Evolutionary conservation across 2,329 filamentous ascomycete genomes (phyloP), one percentile per base, ranked within the genome.

Genomic region (Cercospora beticola): DNA sequence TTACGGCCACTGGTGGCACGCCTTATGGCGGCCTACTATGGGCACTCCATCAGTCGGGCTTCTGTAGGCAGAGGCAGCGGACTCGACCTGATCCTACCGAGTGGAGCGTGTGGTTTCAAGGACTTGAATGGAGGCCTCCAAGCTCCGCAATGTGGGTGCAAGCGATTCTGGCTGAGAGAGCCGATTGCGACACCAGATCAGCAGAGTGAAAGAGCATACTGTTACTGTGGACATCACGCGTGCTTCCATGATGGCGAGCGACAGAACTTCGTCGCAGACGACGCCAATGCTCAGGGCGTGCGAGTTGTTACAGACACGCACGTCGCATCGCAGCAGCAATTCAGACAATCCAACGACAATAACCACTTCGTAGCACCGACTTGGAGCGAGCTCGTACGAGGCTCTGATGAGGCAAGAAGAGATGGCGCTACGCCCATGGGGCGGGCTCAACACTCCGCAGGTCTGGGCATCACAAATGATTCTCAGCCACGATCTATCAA

Each of bases 141-240:
- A 69, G 81, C 81, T 14, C 80, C 81, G 36, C 77, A 72, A 31
- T 87, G 86, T 77, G 85, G 85, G 56, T 87, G 86, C 76, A 79
- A 80, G 67, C 81, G 84, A 63, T 87, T 87, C 73, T 87, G 84
- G 83, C 74, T 76, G 69, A 75, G 78, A 66, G 69, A 65, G 12
- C 67, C 62, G 12, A 66, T 61, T 28, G 71, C 54, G 26, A 65
- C 31, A 16, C 23, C 76, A 57, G 69, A 76, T 64, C 74, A 73
- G 28, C 61, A 64, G 12, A 60, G 66, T 12, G 72, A 81, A 43
- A 74, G 76, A 70, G 78, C 82, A 2, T 82, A 76, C 78, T 87
- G 86, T 76, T 82, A 84, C 65, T 87, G 86, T 72, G 83, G 83
- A 49, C 86, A 87, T 75, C 86, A 87, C 80, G 85, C 85, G 6